Base-by-base conservation (phyloP, 352 stramenopile genomes). In the Phytophthora kernoviae region DNA sequence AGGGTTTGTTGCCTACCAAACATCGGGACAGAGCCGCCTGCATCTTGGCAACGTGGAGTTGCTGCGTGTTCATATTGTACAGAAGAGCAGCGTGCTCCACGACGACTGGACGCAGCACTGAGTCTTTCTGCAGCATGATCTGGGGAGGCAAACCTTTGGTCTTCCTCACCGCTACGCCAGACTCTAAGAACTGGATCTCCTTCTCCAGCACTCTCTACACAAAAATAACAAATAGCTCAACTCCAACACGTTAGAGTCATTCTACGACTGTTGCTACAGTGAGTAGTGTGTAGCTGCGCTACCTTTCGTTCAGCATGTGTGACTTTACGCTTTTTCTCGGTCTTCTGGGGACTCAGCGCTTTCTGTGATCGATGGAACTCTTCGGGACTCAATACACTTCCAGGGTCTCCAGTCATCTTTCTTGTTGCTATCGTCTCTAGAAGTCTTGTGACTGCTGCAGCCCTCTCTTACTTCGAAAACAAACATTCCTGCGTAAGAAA, bases 1-100 rank as follows among this genome's bases (percentile, higher is more conserved):
- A 39, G 14, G 14, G 33, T 17, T 12, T 3, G n/a, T 4, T 21
- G 9, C 39, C n/a, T 49, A 49, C 42, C 5, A 62, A 26, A 66
- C 62, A 70, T 18, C 40, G 44, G 2, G 56, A 56, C 37, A 70
- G 52, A 22, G 57, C 50, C 22, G 62, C 62, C 56, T 70, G 62
- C 44, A 66, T 58, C 36, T 65, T 70, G 21, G 62, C 56, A 2
- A 66, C 56, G 8, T 49, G 41, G 7, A 70, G 24, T 18, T 66
- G 50, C 24, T 70, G 62, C n/a, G 50, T 45, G 32, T 46, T 40
- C 30, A 58, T 61, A 22, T 44, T 40, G 48, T 59, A 45, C 42
- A 53, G 4, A 14, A 69, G 22, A 15, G 48, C 14, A 24, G 47
- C 47, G 34, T 61, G 49, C 15, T 65, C 30, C 7, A 6, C 42